A percentile compares a stretch with the other conserved stretches of the same genome.
Evolutionary conservation across 2,329 filamentous ascomycete species (phyloP).

Genomic region (Rasamsonia emersonii): DNA sequence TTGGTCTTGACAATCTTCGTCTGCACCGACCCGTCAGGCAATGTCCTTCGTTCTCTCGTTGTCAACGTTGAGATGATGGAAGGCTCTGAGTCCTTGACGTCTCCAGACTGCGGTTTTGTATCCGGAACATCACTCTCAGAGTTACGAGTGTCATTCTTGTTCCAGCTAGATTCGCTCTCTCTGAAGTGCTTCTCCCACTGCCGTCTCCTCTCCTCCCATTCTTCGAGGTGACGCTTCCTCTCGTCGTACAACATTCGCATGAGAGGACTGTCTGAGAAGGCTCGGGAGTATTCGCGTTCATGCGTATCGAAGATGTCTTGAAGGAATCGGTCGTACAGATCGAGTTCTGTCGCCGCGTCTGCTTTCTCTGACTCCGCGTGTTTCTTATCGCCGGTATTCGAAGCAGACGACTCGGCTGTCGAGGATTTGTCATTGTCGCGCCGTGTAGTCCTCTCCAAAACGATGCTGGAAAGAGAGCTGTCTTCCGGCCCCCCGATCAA

Average conservation of each 20-base stretch:
- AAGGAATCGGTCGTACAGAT: conserved; percentile 45
- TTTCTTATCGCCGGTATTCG: conserved; percentile 15
- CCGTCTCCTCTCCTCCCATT: conserved; percentile 11
- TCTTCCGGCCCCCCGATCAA: conserved; percentile 16
- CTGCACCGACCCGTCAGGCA: conserved; percentile 49
- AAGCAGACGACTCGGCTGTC: conserved; percentile 19
- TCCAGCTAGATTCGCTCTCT: conserved; percentile 20
- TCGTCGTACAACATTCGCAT: conserved; percentile 28
- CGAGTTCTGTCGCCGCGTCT: conserved; percentile 39
- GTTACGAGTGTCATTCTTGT: conserved; percentile 2
- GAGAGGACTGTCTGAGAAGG: conserved; percentile 24
- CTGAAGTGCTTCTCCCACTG: conserved; percentile 8
- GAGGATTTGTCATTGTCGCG: conserved; percentile 10
- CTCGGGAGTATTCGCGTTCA: conserved; percentile 21
- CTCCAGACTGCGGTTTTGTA: conserved; percentile 3
- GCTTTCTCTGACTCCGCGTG: conserved; percentile 18
- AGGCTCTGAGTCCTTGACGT: too few species aligned
- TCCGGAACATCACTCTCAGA: conserved; percentile 3
- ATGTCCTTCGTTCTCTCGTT: conserved; percentile 46
- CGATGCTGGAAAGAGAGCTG: conserved; percentile 17
- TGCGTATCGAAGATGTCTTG: conserved; percentile 24
- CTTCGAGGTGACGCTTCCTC: conserved; percentile 15
- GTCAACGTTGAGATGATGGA: conserved; percentile 48
- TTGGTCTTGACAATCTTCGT: conserved; percentile 51
- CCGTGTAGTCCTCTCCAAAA: conserved; percentile 11